Evolutionary conservation across 441 rosid species (phyloP), one percentile per base, ranked within the genome.

Genomic region (Gossypium gossypioides): DNA sequence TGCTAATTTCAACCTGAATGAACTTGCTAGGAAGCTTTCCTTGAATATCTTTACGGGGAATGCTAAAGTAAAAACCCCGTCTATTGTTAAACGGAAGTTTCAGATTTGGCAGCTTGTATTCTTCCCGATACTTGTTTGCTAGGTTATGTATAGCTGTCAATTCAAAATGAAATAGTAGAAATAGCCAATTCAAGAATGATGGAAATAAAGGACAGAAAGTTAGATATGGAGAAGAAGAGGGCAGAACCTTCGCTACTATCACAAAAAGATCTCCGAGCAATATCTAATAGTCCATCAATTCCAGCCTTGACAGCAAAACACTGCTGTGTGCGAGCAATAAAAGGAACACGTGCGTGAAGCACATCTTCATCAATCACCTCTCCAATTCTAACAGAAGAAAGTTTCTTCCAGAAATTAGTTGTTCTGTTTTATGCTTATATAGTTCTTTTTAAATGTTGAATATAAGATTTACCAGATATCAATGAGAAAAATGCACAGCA

Each of bases 221-320:
- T 52, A 60, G 25, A 65, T 16, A 21, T 27, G 6, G 52, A 18
- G 16, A 46, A n/a, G 59, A 64, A 15, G 62, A 32, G 44, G 61
- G 68, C 46, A 10, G 74, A 77, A 89, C 99, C 99, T 95, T 92
- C 97, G 81, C 99, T 91, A 54, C 92, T 92, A 80, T 95, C 97
- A 79, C 99, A 92, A 83, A 95, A 95, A 60, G 93, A 88, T 83
- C 96, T 95, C 78, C 97, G 78, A 63, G 96, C 97, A 71, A 95
- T 87, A 87, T 92, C 99, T 77, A 95, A 66, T 76, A 92, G 91
- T 29, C 98, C 99, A 82, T 95, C 99, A 72, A 89, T 89, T 67
- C 99, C 96, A 44, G 96, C 88, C 83, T 91, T 92, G 78, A 95
- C 89, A 83, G 98, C 98, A 85, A 95, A 95, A 84, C 98, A 95